phyloP scores from a whole-genome alignment of 2,329 filamentous ascomycete genomes.

The Epichloe gansuensis region DNA sequence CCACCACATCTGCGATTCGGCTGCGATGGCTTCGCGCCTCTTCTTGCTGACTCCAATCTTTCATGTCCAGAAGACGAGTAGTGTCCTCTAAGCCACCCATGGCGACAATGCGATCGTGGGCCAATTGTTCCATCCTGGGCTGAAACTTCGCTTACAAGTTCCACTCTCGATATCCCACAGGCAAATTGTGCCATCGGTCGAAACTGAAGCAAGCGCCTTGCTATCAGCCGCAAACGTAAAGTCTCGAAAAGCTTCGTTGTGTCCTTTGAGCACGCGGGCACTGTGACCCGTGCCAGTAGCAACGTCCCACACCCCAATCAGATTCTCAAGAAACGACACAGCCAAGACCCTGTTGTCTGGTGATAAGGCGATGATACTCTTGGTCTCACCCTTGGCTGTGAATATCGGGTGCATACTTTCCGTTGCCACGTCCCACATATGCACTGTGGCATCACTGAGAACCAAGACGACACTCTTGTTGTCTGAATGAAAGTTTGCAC shows the following conservation, averaged over 20 bases:
- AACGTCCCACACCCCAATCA: slow-evolving; percentile 8
- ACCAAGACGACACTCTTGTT: slow-evolving; percentile 6
- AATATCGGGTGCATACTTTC: slow-evolving; percentile 4
- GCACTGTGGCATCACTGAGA: slow-evolving; percentile 6
- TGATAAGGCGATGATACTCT: slow-evolving; percentile 7
- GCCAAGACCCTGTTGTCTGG: slow-evolving; percentile 7
- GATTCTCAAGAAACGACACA: slow-evolving; percentile 7
- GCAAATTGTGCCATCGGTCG: slow-evolving; percentile 7
- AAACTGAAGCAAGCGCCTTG: slow-evolving; percentile 6
- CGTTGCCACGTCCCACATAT: slow-evolving; percentile 5
- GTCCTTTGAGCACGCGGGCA: slow-evolving; percentile 6
- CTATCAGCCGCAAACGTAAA: slow-evolving; percentile 7
- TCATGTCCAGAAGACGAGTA: slow-evolving; percentile 6
- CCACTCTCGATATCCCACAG: slow-evolving; percentile 7
- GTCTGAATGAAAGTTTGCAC: slow-evolving; percentile 7
- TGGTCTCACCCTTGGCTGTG: slow-evolving; percentile 6
- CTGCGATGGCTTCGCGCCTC: slow-evolving; percentile 6
- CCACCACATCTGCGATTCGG: slow-evolving; percentile 6
- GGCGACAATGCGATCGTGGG: slow-evolving; percentile 8
- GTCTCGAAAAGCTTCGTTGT: slow-evolving; percentile 6
- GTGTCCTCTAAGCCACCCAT: slow-evolving; percentile 7
- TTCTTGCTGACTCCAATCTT: slow-evolving; percentile 6
- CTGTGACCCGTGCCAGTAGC: slow-evolving; percentile 6
- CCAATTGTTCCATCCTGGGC: slow-evolving; percentile 9
- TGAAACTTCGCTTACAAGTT: slow-evolving; percentile 6